Conservation (phyloP, 169 alveolate species). For the Plasmodium knowlesi region DNA sequence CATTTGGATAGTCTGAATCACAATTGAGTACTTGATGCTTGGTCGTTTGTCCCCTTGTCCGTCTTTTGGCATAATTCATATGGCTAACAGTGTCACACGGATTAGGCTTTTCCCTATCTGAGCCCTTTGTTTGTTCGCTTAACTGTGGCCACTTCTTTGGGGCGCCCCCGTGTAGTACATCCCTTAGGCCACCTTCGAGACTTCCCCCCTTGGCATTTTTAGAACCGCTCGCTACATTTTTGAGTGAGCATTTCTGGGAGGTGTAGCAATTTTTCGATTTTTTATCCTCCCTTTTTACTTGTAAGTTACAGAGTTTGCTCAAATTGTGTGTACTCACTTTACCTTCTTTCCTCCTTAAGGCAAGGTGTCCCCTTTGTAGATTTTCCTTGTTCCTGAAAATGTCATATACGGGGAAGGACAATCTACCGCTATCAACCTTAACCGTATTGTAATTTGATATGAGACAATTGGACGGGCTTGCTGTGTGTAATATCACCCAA, state of each 20-base stretch:
- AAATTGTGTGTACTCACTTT: neutral
- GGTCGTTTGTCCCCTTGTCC: neutral
- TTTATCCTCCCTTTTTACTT: neutral
- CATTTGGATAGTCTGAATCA: neutral
- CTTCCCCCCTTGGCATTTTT: neutral
- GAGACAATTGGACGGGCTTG: neutral
- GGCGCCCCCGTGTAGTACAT: neutral
- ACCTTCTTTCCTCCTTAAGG: neutral
- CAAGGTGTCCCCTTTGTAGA: conserved; percentile 2
- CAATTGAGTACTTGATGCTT: neutral
- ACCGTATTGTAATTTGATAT: neutral
- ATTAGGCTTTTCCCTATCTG: neutral
- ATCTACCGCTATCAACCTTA: neutral
- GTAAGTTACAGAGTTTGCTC: conserved; percentile 1
- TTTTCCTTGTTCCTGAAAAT: neutral
- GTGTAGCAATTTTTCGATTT: neutral
- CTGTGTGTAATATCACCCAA: neutral
- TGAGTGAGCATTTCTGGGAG: neutral
- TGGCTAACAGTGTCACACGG: neutral
- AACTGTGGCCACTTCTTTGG: neutral
- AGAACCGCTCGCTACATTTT: neutral
- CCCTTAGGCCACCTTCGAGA: neutral
- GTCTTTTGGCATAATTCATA: neutral
- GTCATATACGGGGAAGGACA: neutral
- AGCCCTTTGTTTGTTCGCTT: neutral